Evolutionary conservation across 1,139 yeast species (phyloP).

Genomic region (Kurtzmaniella natalensis): DNA sequence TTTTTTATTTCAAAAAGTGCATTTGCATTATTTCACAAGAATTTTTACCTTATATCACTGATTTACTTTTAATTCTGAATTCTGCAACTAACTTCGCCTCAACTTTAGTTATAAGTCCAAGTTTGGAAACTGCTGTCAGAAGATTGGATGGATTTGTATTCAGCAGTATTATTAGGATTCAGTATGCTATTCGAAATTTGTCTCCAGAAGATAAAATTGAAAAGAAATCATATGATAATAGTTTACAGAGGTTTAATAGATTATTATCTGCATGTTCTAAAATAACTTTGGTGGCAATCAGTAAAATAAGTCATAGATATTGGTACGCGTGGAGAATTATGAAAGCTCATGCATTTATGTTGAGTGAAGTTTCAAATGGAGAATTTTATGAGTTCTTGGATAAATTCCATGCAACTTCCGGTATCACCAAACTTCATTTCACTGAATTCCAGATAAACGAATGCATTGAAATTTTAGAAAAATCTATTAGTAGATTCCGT

Average conservation of each 20-base stretch:
- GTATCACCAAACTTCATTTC: constrained; percentile 7
- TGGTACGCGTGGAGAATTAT: constrained; percentile 38
- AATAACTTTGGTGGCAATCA: constrained; percentile 7
- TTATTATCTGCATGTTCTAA: constrained; percentile 8
- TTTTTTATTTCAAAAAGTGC: constrained; percentile 17
- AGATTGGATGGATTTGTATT: constrained; percentile 15
- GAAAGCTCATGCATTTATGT: constrained; percentile 7
- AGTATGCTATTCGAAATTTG: constrained; percentile 10
- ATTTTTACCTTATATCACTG: constrained; percentile 3
- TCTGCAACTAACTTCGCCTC: constrained; percentile 15
- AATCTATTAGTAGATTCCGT: constrained; percentile 14
- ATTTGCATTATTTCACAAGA: constrained; percentile 14
- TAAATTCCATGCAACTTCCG: neutral
- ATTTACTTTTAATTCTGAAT: constrained; percentile 3
- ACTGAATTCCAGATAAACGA: constrained; percentile 24
- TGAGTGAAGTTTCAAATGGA: constrained; percentile 3
- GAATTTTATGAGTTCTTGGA: constrained; percentile 5
- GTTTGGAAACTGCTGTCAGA: constrained; percentile 18
- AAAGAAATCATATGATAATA: neutral
- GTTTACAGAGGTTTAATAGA: constrained; percentile 1
- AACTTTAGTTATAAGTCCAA: constrained; percentile 17
- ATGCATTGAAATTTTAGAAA: constrained; percentile 23
- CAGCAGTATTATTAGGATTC: constrained; percentile 17
- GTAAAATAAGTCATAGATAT: constrained; percentile 24
- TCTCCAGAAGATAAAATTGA: constrained; percentile 2